Conservation (phyloP, 257 asterid genomes). For the Nicotiana tabacum region DNA sequence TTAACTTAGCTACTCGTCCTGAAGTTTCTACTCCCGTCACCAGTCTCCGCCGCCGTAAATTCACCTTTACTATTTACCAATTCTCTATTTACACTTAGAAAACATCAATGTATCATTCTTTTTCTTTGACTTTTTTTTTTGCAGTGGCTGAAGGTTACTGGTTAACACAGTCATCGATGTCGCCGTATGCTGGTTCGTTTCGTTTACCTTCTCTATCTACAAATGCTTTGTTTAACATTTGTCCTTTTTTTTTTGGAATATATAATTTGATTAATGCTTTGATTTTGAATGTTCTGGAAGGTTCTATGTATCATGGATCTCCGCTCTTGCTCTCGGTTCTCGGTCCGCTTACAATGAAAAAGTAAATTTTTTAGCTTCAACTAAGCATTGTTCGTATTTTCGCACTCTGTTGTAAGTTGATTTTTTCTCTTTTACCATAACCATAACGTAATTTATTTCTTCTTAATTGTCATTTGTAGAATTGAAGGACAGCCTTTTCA, state of each 20-base stretch:
- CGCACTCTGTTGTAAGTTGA: neutral
- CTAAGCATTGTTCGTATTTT: neutral
- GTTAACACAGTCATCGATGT: conserved; percentile 75
- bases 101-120: neutral
- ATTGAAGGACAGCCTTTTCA: conserved; percentile 53
- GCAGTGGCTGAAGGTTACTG: conserved; percentile 95
- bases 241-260: no score
- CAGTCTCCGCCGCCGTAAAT: conserved; percentile 85
- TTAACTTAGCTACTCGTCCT: conserved; percentile 83
- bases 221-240: neutral
- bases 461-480: conserved; percentile 27
- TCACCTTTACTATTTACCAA: neutral
- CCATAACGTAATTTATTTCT: neutral
- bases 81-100: neutral
- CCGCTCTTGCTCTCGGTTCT: conserved; percentile 70
- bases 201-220: neutral
- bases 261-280: neutral
- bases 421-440: neutral
- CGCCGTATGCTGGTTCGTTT: conserved; percentile 85
- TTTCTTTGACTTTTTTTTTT: conserved; percentile 3
- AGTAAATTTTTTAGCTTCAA: conserved; percentile 29
- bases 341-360: conserved; percentile 73
- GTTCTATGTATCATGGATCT: conserved; percentile 98
- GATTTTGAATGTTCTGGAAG: conserved; percentile 29
- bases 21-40: conserved; percentile 97